Percentiles rank a stretch among this genome's conserved stretches.
Conservation (phyloP, 192 early-diverging fungal species). For the Rhizophlyctis rosea region DNA sequence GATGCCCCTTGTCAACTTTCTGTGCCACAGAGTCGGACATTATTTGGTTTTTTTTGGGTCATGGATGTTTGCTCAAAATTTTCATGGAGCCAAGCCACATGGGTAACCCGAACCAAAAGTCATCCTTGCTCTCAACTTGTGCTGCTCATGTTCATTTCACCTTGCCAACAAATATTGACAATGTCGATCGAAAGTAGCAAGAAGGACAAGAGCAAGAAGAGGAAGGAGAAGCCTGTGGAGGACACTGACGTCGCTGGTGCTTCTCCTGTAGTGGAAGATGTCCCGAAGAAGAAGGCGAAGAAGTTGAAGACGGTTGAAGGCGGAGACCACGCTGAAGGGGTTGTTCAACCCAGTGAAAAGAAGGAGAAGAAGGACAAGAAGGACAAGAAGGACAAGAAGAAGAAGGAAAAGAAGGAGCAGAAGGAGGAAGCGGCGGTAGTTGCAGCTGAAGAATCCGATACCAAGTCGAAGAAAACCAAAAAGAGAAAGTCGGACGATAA, state of each 20-base stretch:
- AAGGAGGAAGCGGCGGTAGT: constrained; percentile 8
- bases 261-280: background rate
- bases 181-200: constrained; percentile 24
- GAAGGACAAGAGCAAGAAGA: constrained; percentile 44
- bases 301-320: constrained; percentile 16
- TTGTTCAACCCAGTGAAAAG: background rate
- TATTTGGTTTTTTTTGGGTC: no score
- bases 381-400: constrained; percentile 21
- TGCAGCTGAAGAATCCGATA: background rate
- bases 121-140: no score
- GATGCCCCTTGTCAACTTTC: no score
- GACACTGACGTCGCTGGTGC: background rate
- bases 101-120: no score
- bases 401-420: constrained; percentile 20
- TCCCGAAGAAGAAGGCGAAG: constrained; percentile 18
- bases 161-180: no score
- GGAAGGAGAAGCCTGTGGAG: constrained; percentile 14
- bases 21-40: no score
- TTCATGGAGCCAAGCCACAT: no score
- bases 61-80: no score
- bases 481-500: constrained; percentile 44
- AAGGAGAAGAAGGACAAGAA: constrained; percentile 23
- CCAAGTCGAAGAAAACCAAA: no score
- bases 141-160: no score
- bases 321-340: constrained; percentile 9